These are phyloP conservation scores for Paxillus rubicundulus DNA, from an alignment of 768 basidiomycete genomes.

Conservation along the genomic window DNA sequence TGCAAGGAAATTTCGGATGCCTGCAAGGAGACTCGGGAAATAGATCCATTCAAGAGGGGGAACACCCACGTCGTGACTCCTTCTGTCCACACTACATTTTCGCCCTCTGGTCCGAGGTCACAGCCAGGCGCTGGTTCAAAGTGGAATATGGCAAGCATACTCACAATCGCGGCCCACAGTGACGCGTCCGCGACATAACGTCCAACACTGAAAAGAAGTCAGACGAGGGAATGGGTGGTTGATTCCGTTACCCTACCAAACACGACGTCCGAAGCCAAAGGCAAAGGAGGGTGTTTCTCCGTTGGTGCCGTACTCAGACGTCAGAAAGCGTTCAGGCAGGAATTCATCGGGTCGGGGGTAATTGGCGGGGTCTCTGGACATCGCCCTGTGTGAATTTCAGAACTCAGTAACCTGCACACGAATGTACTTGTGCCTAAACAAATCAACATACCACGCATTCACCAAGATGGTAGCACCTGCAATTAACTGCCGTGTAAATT, in stretches of 20 bases:
- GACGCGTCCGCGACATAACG: slow-evolving; percentile 37
- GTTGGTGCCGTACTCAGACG: not conserved
- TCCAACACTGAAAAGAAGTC: slow-evolving; percentile 33
- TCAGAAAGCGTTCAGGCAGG: slow-evolving; percentile 33
- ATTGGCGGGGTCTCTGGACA: slow-evolving; percentile 32
- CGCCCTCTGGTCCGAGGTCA: slow-evolving; percentile 1
- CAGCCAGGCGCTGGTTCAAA: slow-evolving; percentile 4
- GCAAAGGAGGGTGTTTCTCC: slow-evolving; percentile 1
- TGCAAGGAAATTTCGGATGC: slow-evolving; percentile 6
- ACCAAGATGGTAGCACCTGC: slow-evolving; percentile 1
- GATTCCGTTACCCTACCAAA: not conserved
- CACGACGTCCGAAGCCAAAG: slow-evolving; percentile 42
- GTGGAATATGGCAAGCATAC: slow-evolving; percentile 7
- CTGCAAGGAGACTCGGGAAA: not conserved
- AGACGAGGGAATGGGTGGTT: not conserved
- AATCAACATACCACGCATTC: slow-evolving; percentile 3
- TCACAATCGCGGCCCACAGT: slow-evolving; percentile 20
- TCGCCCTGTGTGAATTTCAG: slow-evolving; percentile 18
- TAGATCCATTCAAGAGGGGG: not conserved
- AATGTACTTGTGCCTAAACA: not conserved
- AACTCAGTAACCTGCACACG: not conserved
- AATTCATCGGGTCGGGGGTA: slow-evolving; percentile 35
- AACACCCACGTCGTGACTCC: slow-evolving; percentile 10
- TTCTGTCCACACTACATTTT: slow-evolving; percentile 6
- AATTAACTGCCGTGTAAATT: not conserved